Evolutionary conservation across 108 stramenopile species (phyloP).

Genomic region (Pseudonitzschia delicatissima): DNA sequence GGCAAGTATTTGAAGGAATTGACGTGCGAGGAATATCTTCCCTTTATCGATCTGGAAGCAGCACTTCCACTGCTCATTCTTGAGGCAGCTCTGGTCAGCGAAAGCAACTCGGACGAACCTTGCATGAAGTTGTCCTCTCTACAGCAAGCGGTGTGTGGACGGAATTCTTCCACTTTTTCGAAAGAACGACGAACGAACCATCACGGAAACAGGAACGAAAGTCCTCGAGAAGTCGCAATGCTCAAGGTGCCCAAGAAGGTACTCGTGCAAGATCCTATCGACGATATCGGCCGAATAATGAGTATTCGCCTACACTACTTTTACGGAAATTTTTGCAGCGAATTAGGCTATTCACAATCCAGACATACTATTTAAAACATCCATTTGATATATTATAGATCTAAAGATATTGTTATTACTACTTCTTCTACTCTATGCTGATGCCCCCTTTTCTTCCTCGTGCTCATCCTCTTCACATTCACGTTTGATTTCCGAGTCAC

Average conservation of each 20-base stretch:
- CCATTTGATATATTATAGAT: too few relatives aligned
- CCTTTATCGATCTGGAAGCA: constrained; percentile 22
- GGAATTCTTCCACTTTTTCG: constrained; percentile 14
- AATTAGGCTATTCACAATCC: too few relatives aligned
- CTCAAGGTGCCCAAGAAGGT: constrained; percentile 18
- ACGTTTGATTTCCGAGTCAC: too few relatives aligned
- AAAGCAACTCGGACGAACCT: constrained; percentile 11
- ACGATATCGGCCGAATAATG: background rate
- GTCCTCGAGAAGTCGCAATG: constrained; percentile 2
- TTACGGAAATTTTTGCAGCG: too few relatives aligned
- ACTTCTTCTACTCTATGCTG: too few relatives aligned
- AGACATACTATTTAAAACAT: too few relatives aligned
- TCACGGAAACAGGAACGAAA: background rate
- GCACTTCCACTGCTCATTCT: constrained; percentile 24
- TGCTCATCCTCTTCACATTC: too few relatives aligned
- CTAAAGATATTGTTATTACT: too few relatives aligned
- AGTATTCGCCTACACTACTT: too few relatives aligned
- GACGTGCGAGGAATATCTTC: constrained; percentile 20
- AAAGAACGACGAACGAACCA: background rate
- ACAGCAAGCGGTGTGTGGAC: constrained; percentile 20
- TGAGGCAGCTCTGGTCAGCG: constrained; percentile 18
- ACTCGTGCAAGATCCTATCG: constrained; percentile 11
- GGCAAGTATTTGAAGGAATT: constrained; percentile 30
- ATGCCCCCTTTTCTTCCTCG: too few relatives aligned
- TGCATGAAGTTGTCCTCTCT: constrained; percentile 8